A percentile compares a stretch with the other conserved stretches of the same genome.
Evolutionary conservation across 169 alveolate species (phyloP).

Genomic region (Eimeria necatrix): DNA sequence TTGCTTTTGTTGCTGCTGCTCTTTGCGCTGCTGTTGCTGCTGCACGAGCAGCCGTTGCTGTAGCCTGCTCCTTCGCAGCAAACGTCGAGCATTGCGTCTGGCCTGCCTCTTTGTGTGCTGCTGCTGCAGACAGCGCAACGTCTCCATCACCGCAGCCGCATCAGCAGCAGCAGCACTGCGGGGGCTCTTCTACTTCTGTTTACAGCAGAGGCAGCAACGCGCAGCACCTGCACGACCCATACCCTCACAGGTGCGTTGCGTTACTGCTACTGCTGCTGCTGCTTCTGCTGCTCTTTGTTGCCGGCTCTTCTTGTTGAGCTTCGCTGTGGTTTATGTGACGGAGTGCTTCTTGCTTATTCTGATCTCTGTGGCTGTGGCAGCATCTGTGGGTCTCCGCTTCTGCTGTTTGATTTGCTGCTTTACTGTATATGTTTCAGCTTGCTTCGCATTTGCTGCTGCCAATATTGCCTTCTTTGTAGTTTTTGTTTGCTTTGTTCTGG

Average conservation of each 20-base stretch:
- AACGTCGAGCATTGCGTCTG: not conserved
- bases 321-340: too few species aligned
- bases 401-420: not conserved
- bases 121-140: conserved; percentile 36
- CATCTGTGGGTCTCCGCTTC: not conserved
- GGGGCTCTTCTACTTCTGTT: conserved; percentile 47
- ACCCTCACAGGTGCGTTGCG: conserved; percentile 61
- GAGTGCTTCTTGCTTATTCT: not conserved
- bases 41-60: conserved; percentile 7
- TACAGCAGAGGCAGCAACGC: conserved; percentile 77
- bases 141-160: not conserved
- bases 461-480: not conserved
- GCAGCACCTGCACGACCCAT: conserved; percentile 60
- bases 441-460: not conserved
- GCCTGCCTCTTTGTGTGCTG: not conserved
- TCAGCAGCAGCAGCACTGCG: conserved; percentile 16
- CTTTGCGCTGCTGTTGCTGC: conserved; percentile 1
- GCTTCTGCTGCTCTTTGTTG: not conserved
- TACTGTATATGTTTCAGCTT: not conserved
- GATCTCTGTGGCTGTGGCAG: not conserved
- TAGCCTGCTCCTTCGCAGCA: not conserved
- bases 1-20: not conserved
- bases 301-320: too few species aligned
- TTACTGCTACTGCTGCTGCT: not conserved
- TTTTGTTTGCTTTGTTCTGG: not conserved